Evolutionary conservation across 2,329 filamentous ascomycete genomes (phyloP), one percentile per base, ranked within the genome.

Genomic region (Triangularia setosa): DNA sequence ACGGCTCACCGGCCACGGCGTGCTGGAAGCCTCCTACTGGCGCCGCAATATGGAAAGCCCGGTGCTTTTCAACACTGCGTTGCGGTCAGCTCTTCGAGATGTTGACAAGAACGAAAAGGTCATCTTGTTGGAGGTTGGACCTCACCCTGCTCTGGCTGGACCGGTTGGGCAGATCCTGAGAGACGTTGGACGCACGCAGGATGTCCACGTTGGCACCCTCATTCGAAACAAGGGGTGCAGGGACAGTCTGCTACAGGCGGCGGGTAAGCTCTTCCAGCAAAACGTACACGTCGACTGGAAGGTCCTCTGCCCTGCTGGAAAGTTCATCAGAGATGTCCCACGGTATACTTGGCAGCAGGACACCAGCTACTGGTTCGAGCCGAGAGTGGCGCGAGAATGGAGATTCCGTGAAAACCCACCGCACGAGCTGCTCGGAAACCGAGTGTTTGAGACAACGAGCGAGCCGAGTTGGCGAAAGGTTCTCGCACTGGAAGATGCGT

Each of bases 301-400:
- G 35, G 35, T 40, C 35, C 14, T 12, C 35, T 14, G n/a, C 16
- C 35, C 35, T n/a, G 35, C 35, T 14, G 40, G 40, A 9, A 48
- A 48, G 21, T 18, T 48, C 52, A 67, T 79, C 8, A 66, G 71
- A 1, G 74, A 79, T 57, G 71, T 77, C 1, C 79, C 79, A 0
- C 66, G 73, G 2, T 81, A 81, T 61, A 74, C 78, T 0, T 82
- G 78, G 70, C 74, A 80, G 53, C 77, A 78, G 44, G 73, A 74
- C 3, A 71, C 70, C 1, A 69, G 27, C 0, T 77, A 77, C 65
- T 81, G 79, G 79, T 58, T 69, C 9, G 79, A 81, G 24, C 71
- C 74, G 3, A 71, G 75, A 3, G 54, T 75, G 3, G 76, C 25
- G 8, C 23, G 12, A 25, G 23, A 72, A 35, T 67, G 65, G 2